Evolutionary conservation across 139 green algal genomes (phyloP), one percentile per base, ranked within the genome.

Genomic region (Pedinophyceae sp.): DNA sequence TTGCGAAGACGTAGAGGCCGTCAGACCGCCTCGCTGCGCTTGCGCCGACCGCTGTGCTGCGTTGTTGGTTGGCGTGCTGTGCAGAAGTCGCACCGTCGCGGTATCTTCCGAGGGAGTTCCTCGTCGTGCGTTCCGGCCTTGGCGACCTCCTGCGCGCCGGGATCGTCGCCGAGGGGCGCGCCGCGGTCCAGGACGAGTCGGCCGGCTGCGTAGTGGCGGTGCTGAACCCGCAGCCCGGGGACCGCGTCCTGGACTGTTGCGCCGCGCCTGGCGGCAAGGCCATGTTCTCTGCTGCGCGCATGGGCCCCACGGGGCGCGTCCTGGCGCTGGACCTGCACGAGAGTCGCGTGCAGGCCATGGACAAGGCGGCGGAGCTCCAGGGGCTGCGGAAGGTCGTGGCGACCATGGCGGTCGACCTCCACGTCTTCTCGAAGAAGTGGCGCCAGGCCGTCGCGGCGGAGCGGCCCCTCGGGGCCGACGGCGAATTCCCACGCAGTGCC

Each of bases 221-320:
- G 57, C 59, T 95, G 55, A 69, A 79, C 45, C 83, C 87, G 2
- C 68, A 71, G 59, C 76, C 79, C 0, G 85, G 81, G 0, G 85
- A 95, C 18, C 18, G 16, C 1, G 23, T 95, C 13, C 69, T 95
- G 27, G 87, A 95, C 65, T 74, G 61, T 47, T 95, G 87, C 52
- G 80, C 85, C 13, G 87, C 87, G 1, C 87, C 87, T 0, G 87
- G 87, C 5, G 83, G 85, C 48, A 95, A 95, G 65, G 60, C 82
- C 10, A 61, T 90, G 26, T 87, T 83, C 49, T 66, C 76, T n/a
- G 85, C 87, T 0, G 58, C 68, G 1, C 47, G 69, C 27, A 85
- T 94, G 77, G 18, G 52, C 2, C 45, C 52, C 5, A 49, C 22
- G 2, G 65, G 65, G 48, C 23, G 65, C 52, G 73, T 81, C 51